These are phyloP conservation scores for Metschnikowia matae DNA, from an alignment of 805 yeast species.

Conservation along the genomic window DNA sequence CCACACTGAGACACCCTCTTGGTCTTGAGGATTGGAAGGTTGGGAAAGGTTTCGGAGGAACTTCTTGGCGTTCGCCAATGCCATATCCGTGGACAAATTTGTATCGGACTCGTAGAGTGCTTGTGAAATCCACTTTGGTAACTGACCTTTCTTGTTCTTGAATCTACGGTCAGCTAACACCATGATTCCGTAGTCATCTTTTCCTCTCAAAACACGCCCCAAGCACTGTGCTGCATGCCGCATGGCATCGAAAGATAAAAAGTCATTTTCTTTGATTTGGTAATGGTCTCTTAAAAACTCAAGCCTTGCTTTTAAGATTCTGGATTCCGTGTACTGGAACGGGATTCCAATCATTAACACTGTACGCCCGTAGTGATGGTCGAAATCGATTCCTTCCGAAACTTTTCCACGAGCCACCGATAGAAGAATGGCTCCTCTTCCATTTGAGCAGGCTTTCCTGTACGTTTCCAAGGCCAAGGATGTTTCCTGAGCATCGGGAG, in stretches of 20 bases:
- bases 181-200: slow-evolving; percentile 98
- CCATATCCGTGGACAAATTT: slow-evolving; percentile 95
- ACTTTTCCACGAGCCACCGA: slow-evolving; percentile 99
- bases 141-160: slow-evolving; percentile 75
- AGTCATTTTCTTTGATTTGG: slow-evolving; percentile 90
- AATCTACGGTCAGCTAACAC: slow-evolving; percentile 94
- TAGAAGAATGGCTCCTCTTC: slow-evolving; percentile 92
- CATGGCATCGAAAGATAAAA: slow-evolving; percentile 97
- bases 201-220: slow-evolving; percentile 96
- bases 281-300: slow-evolving; percentile 91
- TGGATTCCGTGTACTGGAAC: slow-evolving; percentile 96
- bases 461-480: slow-evolving; percentile 93
- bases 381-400: slow-evolving; percentile 98
- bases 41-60: slow-evolving; percentile 92
- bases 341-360: slow-evolving; percentile 99
- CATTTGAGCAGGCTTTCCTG: slow-evolving; percentile 93
- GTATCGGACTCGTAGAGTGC: slow-evolving; percentile 88
- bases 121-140: slow-evolving; percentile 97
- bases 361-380: slow-evolving; percentile 95
- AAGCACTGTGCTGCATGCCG: slow-evolving; percentile 98
- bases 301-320: slow-evolving; percentile 89
- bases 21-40: slow-evolving; percentile 83
- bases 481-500: slow-evolving; percentile 99
- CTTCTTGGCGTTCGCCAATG: slow-evolving; percentile 88
- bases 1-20: slow-evolving; percentile 95